These are phyloP conservation scores for Neoscytalidium dimidiatum DNA, from an alignment of 2,329 filamentous ascomycete species.

Conservation along the genomic window DNA sequence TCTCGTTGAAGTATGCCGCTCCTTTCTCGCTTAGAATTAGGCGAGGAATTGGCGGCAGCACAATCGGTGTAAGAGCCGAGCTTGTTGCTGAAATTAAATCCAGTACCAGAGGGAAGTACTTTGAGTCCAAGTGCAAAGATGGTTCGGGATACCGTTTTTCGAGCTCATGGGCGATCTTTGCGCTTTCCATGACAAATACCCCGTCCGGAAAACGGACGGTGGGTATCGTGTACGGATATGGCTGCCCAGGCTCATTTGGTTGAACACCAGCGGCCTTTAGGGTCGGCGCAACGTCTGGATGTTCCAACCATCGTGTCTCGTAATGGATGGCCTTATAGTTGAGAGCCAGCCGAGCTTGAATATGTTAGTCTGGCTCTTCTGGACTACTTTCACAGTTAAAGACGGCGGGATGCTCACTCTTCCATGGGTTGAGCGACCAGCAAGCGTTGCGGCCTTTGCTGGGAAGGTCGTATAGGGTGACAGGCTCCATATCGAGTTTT, in stretches of 20 bases:
- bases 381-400: background rate
- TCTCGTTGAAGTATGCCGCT: background rate
- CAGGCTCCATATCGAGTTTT: too few species aligned
- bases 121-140: background rate
- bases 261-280: slow-evolving; percentile 53
- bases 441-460: slow-evolving; percentile 50
- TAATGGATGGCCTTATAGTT: slow-evolving; percentile 71
- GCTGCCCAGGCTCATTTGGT: slow-evolving; percentile 34
- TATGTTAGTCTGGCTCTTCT: slow-evolving; percentile 6
- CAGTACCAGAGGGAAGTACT: background rate
- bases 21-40: background rate
- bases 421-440: slow-evolving; percentile 74
- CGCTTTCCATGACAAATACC: slow-evolving; percentile 65
- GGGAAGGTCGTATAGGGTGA: slow-evolving; percentile 65
- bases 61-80: background rate
- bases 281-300: slow-evolving; percentile 62
- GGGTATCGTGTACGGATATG: slow-evolving; percentile 37
- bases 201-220: slow-evolving; percentile 58
- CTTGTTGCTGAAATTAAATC: background rate
- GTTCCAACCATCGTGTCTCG: slow-evolving; percentile 69
- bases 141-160: slow-evolving; percentile 59
- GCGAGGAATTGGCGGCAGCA: background rate
- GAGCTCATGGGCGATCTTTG: slow-evolving; percentile 60
- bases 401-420: slow-evolving; percentile 50
- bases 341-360: slow-evolving; percentile 61